Conservation (phyloP, 352 stramenopile genomes). For the Phytophthora ohioensis region DNA sequence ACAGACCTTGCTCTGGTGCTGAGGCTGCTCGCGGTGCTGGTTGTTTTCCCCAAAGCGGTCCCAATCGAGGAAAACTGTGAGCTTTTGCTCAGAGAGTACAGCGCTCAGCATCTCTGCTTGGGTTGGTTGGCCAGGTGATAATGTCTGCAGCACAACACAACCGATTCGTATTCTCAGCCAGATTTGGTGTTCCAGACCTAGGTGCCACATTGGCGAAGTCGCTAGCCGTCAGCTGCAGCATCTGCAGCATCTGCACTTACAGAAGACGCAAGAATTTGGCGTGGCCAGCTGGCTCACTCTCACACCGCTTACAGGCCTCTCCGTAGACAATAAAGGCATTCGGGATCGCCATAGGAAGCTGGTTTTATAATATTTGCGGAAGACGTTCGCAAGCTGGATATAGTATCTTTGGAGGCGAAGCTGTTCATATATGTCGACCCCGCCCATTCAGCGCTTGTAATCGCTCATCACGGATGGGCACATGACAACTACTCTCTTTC, state of each 20-base stretch:
- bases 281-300: conserved; percentile 8
- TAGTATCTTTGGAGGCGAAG: conserved; percentile 27
- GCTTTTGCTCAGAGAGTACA: not conserved
- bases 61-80: conserved; percentile 1
- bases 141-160: too few relatives aligned
- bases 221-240: conserved; percentile 11
- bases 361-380: conserved; percentile 39
- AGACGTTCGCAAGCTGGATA: conserved; percentile 14
- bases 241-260: conserved; percentile 30
- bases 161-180: too few relatives aligned
- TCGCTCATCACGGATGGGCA: conserved; percentile 15
- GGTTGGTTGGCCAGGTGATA: not conserved
- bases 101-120: not conserved
- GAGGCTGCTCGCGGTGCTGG: not conserved
- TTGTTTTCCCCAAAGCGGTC: not conserved
- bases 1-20: not conserved
- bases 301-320: conserved; percentile 3
- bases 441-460: conserved; percentile 15
- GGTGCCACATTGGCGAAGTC: conserved; percentile 8
- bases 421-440: conserved; percentile 25
- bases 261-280: conserved; percentile 15
- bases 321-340: conserved; percentile 32
- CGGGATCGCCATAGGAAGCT: conserved; percentile 32
- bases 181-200: too few relatives aligned
- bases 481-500: conserved; percentile 9